These are phyloP conservation scores for Zymoseptoria passerinii DNA, from an alignment of 2,329 filamentous ascomycete species.

Conservation along the genomic window DNA sequence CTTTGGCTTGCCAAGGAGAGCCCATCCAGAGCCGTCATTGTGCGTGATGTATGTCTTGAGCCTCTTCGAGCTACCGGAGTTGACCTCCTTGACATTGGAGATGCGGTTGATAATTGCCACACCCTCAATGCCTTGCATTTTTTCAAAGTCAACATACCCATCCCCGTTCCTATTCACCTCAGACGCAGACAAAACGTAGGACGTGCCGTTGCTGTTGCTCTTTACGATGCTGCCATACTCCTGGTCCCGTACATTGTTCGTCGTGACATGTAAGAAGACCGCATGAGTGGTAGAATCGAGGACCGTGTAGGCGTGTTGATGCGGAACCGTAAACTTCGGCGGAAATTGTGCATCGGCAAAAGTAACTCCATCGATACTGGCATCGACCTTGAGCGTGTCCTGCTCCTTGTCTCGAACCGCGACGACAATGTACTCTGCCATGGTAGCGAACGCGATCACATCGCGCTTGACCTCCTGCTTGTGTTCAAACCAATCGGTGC, in stretches of 20 bases:
- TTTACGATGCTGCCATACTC: slow-evolving; percentile 86
- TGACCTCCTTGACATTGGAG: slow-evolving; percentile 58
- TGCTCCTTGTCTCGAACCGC: slow-evolving; percentile 61
- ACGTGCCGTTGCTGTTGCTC: slow-evolving; percentile 97
- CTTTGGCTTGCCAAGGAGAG: slow-evolving; percentile 61
- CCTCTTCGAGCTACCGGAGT: slow-evolving; percentile 61
- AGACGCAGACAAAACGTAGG: slow-evolving; percentile 74
- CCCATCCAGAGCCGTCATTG: slow-evolving; percentile 90
- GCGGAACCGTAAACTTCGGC: slow-evolving; percentile 67
- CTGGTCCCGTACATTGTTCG: slow-evolving; percentile 54
- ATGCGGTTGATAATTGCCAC: slow-evolving; percentile 83
- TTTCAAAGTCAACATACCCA: slow-evolving; percentile 92
- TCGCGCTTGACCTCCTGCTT: slow-evolving; percentile 56
- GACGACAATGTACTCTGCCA: slow-evolving; percentile 93
- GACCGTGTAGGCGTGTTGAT: slow-evolving; percentile 81
- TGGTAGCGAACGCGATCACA: slow-evolving; percentile 80
- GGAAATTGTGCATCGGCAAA: slow-evolving; percentile 86
- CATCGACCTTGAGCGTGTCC: slow-evolving; percentile 64
- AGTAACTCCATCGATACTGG: slow-evolving; percentile 72
- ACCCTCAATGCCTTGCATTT: slow-evolving; percentile 85
- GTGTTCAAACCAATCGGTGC: slow-evolving; percentile 68
- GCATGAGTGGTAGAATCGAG: slow-evolving; percentile 92
- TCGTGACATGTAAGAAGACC: slow-evolving; percentile 86
- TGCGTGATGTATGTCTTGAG: slow-evolving; percentile 89
- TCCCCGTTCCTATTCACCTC: slow-evolving; percentile 70